A percentile compares a stretch with the other conserved stretches of the same genome.
Evolutionary conservation across 1,284 basidiomycete species (phyloP).

Genomic region (Ceratobasidium papillatum): DNA sequence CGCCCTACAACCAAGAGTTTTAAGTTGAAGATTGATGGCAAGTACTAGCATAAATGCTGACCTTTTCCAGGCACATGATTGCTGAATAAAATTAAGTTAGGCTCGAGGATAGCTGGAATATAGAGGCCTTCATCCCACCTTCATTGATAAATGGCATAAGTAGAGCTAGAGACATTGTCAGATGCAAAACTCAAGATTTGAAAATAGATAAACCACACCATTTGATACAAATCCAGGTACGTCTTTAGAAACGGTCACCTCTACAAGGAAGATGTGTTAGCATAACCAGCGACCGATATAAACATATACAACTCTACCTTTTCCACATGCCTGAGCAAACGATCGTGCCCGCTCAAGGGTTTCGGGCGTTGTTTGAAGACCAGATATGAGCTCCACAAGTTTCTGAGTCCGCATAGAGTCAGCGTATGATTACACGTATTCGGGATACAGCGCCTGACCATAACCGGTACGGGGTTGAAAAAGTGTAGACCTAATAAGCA

Average conservation of each 20-base stretch:
- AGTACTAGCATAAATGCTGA: conserved; percentile 48
- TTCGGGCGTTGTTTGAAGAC: conserved; percentile 84
- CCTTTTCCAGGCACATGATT: conserved; percentile 90
- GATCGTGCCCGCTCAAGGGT: conserved; percentile 79
- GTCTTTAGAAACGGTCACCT: conserved; percentile 88
- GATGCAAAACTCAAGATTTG: neutral
- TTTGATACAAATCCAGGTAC: conserved; percentile 93
- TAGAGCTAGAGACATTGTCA: conserved; percentile 55
- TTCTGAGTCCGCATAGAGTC: conserved; percentile 62
- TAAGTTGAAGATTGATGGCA: conserved; percentile 2
- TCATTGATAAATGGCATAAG: conserved; percentile 94
- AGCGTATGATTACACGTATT: conserved; percentile 2
- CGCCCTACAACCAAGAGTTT: conserved; percentile 63
- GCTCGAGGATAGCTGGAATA: neutral
- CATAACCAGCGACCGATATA: neutral
- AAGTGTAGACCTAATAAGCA: conserved; percentile 90
- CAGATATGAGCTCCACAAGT: conserved; percentile 92
- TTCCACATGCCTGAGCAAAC: conserved; percentile 90
- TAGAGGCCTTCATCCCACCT: conserved; percentile 51
- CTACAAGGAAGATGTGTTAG: conserved; percentile 55
- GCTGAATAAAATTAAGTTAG: conserved; percentile 61
- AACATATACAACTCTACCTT: conserved; percentile 62
- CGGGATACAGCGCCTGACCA: conserved; percentile 62
- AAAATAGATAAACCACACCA: conserved; percentile 48
- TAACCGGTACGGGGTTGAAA: conserved; percentile 95